A percentile compares a stretch with the other conserved stretches of the same genome.
These are phyloP conservation scores for Pichia membranifaciens DNA, from an alignment of 805 yeast species.

Conservation along the genomic window DNA sequence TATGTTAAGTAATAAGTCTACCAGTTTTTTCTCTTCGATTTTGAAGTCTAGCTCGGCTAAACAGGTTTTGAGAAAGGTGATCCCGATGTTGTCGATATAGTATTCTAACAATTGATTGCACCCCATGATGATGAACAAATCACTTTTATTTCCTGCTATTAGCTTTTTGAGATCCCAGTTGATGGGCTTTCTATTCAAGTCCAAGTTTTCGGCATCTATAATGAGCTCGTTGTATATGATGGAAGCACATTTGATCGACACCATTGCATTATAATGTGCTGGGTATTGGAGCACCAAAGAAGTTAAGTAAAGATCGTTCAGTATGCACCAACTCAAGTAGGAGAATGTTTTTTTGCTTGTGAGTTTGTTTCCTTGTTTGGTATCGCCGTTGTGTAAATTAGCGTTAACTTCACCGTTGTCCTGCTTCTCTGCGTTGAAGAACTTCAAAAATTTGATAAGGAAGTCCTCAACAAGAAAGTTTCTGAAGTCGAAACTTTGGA, in stretches of 20 bases:
- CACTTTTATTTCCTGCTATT: slow-evolving; percentile 2
- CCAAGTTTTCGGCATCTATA: slow-evolving; percentile 5
- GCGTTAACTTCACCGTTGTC: slow-evolving; percentile 23
- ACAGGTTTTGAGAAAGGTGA: slow-evolving; percentile 22
- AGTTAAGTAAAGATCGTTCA: slow-evolving; percentile 68
- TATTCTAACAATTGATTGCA: slow-evolving; percentile 28
- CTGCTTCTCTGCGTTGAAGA: slow-evolving; percentile 20
- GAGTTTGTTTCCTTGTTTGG: slow-evolving; percentile 25
- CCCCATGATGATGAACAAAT: slow-evolving; percentile 12
- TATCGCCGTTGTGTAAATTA: too few species aligned
- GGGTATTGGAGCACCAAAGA: slow-evolving; percentile 66
- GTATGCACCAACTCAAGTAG: slow-evolving; percentile 63
- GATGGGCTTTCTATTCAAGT: slow-evolving; percentile 7
- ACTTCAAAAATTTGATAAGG: slow-evolving; percentile 55
- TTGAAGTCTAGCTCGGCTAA: slow-evolving; percentile 17
- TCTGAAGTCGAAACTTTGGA: slow-evolving; percentile 76
- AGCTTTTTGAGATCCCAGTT: slow-evolving; percentile 10
- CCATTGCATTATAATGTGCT: slow-evolving; percentile 69
- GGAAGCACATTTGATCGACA: slow-evolving; percentile 53
- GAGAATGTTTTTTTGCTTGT: slow-evolving; percentile 26
- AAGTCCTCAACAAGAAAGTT: slow-evolving; percentile 60
- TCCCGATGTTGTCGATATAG: slow-evolving; percentile 27
- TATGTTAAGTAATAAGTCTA: slow-evolving; percentile 26
- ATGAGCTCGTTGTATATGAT: slow-evolving; percentile 24
- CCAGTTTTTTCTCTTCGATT: slow-evolving; percentile 18